These are phyloP conservation scores for Globisporangium parvum DNA, from an alignment of 352 stramenopile genomes.

Conservation along the genomic window DNA sequence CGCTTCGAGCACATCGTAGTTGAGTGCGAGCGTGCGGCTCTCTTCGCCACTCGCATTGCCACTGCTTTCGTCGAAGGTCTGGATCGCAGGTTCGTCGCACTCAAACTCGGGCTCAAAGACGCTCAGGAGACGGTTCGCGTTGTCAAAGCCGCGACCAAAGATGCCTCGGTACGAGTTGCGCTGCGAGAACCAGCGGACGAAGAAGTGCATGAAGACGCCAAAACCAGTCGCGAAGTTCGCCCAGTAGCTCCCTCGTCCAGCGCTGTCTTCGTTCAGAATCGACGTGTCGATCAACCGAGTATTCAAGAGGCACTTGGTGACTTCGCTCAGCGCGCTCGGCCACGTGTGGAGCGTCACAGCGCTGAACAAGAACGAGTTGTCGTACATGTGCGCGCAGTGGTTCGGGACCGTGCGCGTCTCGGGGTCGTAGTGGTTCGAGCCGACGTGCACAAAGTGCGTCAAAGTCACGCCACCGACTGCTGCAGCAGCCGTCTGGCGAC, in stretches of 20 bases:
- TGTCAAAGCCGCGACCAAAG: conserved; percentile 64
- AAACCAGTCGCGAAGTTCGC: conserved; percentile 59
- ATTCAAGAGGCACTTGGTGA: conserved; percentile 46
- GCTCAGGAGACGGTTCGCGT: conserved; percentile 55
- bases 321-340: conserved; percentile 35
- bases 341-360: conserved; percentile 57
- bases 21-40: neutral
- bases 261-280: conserved; percentile 48
- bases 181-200: conserved; percentile 44
- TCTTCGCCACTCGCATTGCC: neutral
- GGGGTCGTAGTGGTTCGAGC: conserved; percentile 53
- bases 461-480: conserved; percentile 12
- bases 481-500: conserved; percentile 10
- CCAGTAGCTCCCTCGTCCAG: conserved; percentile 41
- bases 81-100: neutral
- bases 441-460: conserved; percentile 63
- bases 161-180: conserved; percentile 42
- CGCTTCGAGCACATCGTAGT: conserved; percentile 2
- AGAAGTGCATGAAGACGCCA: conserved; percentile 56
- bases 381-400: conserved; percentile 45
- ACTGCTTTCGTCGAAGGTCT: neutral
- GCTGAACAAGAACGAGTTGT: conserved; percentile 49
- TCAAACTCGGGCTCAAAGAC: conserved; percentile 23
- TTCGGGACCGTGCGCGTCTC: conserved; percentile 31
- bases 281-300: conserved; percentile 40